Percentiles rank a stretch among this genome's conserved stretches.
phyloP scores from a whole-genome alignment of 2,329 filamentous ascomycete species.

The Fusarium robinianum region DNA sequence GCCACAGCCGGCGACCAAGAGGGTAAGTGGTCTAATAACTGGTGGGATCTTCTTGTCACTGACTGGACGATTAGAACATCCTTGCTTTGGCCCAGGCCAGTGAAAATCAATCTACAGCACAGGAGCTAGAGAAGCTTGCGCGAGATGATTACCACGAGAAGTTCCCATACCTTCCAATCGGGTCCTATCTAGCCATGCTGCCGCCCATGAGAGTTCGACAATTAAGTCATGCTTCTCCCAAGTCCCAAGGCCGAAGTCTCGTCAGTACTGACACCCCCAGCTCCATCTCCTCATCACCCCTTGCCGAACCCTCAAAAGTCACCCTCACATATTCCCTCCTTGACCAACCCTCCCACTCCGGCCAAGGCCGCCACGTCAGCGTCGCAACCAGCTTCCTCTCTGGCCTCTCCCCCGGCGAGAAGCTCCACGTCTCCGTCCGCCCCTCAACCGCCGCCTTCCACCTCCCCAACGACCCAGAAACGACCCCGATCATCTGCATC shows the following conservation, averaged over 20 bases:
- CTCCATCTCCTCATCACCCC: slow-evolving; percentile 75
- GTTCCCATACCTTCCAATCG: slow-evolving; percentile 65
- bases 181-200: slow-evolving; percentile 70
- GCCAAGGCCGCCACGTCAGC: slow-evolving; percentile 57
- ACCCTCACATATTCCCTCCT: slow-evolving; percentile 73
- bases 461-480: slow-evolving; percentile 51
- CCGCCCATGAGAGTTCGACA: slow-evolving; percentile 79
- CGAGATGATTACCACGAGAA: slow-evolving; percentile 58
- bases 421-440: slow-evolving; percentile 55
- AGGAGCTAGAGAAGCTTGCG: slow-evolving; percentile 52
- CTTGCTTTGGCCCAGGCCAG: slow-evolving; percentile 53
- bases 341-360: slow-evolving; percentile 57
- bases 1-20: slow-evolving; percentile 71
- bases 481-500: slow-evolving; percentile 56
- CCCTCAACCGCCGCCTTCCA: slow-evolving; percentile 53
- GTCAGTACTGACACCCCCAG: slow-evolving; percentile 35
- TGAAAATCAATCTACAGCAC: slow-evolving; percentile 48
- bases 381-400: slow-evolving; percentile 66
- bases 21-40: slow-evolving; percentile 45
- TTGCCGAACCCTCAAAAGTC: slow-evolving; percentile 59
- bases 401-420: slow-evolving; percentile 49
- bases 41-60: slow-evolving; percentile 14
- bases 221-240: slow-evolving; percentile 45
- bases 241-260: not conserved
- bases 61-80: slow-evolving; percentile 38